Base-by-base conservation (phyloP, 1,139 yeast genomes). In the Arxiozyma telluris region DNA sequence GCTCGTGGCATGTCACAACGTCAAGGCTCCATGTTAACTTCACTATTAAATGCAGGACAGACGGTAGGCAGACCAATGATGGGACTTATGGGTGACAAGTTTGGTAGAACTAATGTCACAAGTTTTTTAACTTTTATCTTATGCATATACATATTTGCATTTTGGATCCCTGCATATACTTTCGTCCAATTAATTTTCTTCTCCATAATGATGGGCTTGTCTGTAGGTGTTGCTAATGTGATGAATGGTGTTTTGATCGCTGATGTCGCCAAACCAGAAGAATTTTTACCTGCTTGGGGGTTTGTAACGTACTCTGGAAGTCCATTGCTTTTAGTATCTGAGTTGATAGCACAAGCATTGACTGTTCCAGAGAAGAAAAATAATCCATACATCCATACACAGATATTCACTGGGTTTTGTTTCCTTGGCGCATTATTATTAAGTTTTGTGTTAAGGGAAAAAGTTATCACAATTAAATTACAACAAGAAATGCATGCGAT, bases 141-240 rank as follows among this genome's bases (percentile, higher is more conserved):
- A 18, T 52, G 61, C 1, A 56, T 73, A 27, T 34, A 15, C 12
- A 61, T 64, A 66, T 73, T 69, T 74, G 72, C 65, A 7, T 76
- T 70, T 59, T 64, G 68, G 68, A 73, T 81, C 23, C 77, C 81
- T 57, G 80, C 83, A 1, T 71, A 71, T 12, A 70, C 79, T 0
- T 83, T 76, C 61, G 75, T 73, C 0, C 65, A 80, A n/a, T 64
- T 84, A 52, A 64, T 83, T 27, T 81, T 76, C 1, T 81, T 83
- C 64, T 73, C 79, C 1, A 68, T 80, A 3, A 56, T 81, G n/a
- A 63, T 76, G 25, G 91, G 91, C 0, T 63, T 74, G 5, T 67
- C 77, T 15, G 70, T 82, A 53, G 91, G 90, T 47, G 78, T 83
- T n/a, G 85, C 83, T 17, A 79, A 83, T 62, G 79, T 82, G 15